Base-by-base conservation (phyloP, 495 filamentous ascomycete genomes). In the Podospora sp. region DNA sequence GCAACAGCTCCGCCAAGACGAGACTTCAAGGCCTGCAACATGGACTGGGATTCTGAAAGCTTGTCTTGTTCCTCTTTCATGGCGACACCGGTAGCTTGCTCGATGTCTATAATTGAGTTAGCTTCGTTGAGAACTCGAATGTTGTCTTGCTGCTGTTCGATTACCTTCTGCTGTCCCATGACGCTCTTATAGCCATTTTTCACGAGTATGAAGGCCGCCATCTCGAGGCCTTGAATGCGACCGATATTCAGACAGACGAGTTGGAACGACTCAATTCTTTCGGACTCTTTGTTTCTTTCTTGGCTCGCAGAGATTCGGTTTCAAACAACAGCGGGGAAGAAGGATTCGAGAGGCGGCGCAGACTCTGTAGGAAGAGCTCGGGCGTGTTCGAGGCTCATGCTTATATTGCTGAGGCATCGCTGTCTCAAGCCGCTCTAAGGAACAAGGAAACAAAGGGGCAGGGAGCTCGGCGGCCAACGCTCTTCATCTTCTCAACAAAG, bases 61-160 rank as follows among this genome's bases (percentile, higher is more conserved):
- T 59, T 26, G 3, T 2, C 18, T 26, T 26, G 14, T 26, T 55
- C 27, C 8, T 59, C 20, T 5, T 59, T 22, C 27, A 59, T 59
- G 56, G 24, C 6, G n/a, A 22, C 25, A n/a, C 27, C 56, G 7
- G 56, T 29, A 16, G 27, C 24, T 33, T 20, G 16, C 9, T 59
- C 56, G 56, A 59, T 24, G 27, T 59, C 56, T 59, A 59, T 59
- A 24, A 59, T 6, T n/a, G 27, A 6, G 56, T 59, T 33, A 59
- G 56, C 56, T 14, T 59, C 56, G 24, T 59, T 3, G 24, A 35
- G 56, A 59, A 59, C 33, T 3, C 56, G 56, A 18, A 59, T 26
- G 16, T 1, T 59, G 56, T 33, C 56, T 35, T 59, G 20, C 25
- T 59, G 56, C 7, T 59, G 11, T 59, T 33, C n/a, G 16, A 59